Conservation (phyloP, 2,329 filamentous ascomycete genomes). For the Cladophialophora immunda region DNA sequence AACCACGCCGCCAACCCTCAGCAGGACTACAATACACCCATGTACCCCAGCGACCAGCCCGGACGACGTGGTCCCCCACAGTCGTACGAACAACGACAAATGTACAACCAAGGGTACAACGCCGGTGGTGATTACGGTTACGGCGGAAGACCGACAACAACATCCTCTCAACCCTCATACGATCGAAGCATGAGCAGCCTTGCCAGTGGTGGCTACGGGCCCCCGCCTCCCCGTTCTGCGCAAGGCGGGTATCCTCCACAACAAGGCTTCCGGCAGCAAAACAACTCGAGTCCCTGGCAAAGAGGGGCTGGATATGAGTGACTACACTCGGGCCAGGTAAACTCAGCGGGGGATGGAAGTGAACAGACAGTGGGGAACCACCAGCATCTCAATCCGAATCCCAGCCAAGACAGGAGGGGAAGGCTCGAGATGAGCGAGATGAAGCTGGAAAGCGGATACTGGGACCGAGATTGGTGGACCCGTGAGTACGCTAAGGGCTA, state of each 20-base stretch:
- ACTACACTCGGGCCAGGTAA: slow-evolving; percentile 46
- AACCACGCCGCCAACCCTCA: slow-evolving; percentile 2
- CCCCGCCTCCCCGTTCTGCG: slow-evolving; percentile 40
- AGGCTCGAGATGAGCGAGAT: slow-evolving; percentile 33
- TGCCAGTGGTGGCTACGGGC: slow-evolving; percentile 23
- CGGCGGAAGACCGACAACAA: slow-evolving; percentile 38
- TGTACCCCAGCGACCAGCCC: slow-evolving; percentile 56
- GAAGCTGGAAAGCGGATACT: slow-evolving; percentile 38
- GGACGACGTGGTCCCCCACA: slow-evolving; percentile 50
- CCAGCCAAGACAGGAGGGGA: slow-evolving; percentile 29
- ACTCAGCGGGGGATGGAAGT: neutral
- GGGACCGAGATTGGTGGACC: slow-evolving; percentile 42
- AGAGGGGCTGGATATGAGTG: slow-evolving; percentile 71
- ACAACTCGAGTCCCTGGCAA: slow-evolving; percentile 69
- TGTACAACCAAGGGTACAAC: slow-evolving; percentile 42
- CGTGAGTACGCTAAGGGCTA: slow-evolving; percentile 24
- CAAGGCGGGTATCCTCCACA: slow-evolving; percentile 41
- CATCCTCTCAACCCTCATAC: slow-evolving; percentile 43
- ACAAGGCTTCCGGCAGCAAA: slow-evolving; percentile 55
- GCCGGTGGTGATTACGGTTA: slow-evolving; percentile 36
- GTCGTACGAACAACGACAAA: slow-evolving; percentile 33
- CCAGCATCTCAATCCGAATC: neutral
- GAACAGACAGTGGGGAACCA: slow-evolving; percentile 18
- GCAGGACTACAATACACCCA: slow-evolving; percentile 33
- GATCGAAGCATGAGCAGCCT: slow-evolving; percentile 42